Evolutionary conservation across 805 yeast genomes (phyloP), one percentile per base, ranked within the genome.

Genomic region (Metschnikowia amazonensis): DNA sequence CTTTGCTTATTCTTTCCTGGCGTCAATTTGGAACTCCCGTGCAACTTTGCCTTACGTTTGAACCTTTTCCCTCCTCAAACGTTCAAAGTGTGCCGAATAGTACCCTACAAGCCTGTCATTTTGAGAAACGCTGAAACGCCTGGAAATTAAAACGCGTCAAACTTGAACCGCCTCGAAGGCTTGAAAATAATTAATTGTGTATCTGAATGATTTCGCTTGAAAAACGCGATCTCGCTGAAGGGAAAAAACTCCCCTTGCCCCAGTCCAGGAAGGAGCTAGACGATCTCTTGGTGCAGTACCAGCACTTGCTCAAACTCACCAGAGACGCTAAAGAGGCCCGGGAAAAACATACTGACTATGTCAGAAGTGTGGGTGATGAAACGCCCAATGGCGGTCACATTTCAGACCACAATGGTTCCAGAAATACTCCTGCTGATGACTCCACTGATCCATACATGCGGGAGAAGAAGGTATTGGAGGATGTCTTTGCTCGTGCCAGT

Each of bases 401-500:
- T 14, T 32, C 35, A 9, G 42, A 39, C 16, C 18, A 23, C 29
- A 30, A 39, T 21, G 42, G 35, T 23, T 18, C 23, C 18, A 37
- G n/a, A n/a, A n/a, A 4, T n/a, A 18, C 24, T 32, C 11, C n/a
- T 20, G 33, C 41, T 14, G 32, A 28, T 27, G 41, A 27, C 14
- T 10, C 38, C 21, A 14, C 29, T 0, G 70, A 66, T 42, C 55
- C 64, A 5, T 53, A 59, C 42, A 51, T 46, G 23, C 49, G 46
- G 13, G 62, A 63, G 36, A 63, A 60, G 37, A 23, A 41, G 14
- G 50, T 53, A 7, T 63, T 70, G 34, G 75, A 70, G 40, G 48
- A 49, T 4, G 56, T 66, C 3, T 57, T 70, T 41, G 56, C 50
- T 31, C 48, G 60, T 40, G 56, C 69, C 16, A 57, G 66, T 40